Base-by-base conservation (phyloP, 305 asterid species). In the Fraxinus platypoda region DNA sequence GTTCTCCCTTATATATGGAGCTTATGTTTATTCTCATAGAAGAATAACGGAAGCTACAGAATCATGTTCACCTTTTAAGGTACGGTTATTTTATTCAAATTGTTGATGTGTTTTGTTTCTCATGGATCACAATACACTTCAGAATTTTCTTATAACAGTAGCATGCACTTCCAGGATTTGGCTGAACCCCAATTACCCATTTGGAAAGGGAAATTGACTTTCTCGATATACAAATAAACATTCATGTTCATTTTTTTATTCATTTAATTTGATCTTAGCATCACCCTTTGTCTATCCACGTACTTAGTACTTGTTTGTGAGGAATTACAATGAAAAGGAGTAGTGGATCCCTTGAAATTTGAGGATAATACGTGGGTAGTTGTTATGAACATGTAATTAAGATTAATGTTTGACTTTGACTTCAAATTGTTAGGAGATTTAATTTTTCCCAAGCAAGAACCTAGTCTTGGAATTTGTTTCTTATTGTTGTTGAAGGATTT, bases 1-100 rank as follows among this genome's bases (percentile, higher is more conserved):
- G 82, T 86, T 76, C 5, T 76, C 93, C 66, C 90, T 94, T 46
- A 91, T 87, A 8, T 96, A 94, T 80, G 97, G 98, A 83, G 87
- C 93, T 77, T 96, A 87, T 81, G 87, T 88, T 76, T 93, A 86
- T 85, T 93, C 99, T 25, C 94, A 90, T 85, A 87, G 81, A 85
- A 90, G 94, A 88, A 88, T 96, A 70, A 75, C 88, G 62, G 98
- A 93, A 85, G 94, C 93, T 78, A 90, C 98, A 31, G 88, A 91
- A 78, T 91, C 97, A 49, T 96, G 99, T 89, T 85, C 89, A 26
- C 93, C 91, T 66, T 21, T 77, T 71, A 79, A 35, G 86, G 99
- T 96, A 88, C 75, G 86, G 41, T 75, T 84, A 54, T 79, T 43
- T 72, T 15, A 31, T 41, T 80, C 83, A 25, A 49, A 26, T 34